These are phyloP conservation scores for Acanthochlamys bracteata DNA, from an alignment of 106 monocot species.

Conservation along the genomic window DNA sequence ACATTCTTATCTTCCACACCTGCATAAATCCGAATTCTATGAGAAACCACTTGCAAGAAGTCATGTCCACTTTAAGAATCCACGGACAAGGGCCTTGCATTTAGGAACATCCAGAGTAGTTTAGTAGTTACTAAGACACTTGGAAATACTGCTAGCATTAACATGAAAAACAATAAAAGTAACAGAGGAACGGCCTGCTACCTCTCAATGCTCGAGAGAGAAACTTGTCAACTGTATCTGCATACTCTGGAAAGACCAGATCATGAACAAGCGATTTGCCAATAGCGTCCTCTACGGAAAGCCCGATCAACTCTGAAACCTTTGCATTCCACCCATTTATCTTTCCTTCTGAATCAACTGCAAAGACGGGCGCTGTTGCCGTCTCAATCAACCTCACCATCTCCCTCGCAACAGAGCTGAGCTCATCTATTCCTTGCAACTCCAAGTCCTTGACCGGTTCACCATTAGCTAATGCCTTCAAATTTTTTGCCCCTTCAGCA, in stretches of 20 bases:
- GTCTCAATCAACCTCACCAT: constrained; percentile 98
- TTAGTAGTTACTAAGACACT: too few species aligned
- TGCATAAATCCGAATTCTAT: constrained; percentile 23
- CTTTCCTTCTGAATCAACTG: constrained; percentile 58
- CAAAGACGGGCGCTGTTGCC: constrained; percentile 84
- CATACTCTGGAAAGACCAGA: constrained; percentile 73
- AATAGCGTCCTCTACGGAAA: constrained; percentile 78
- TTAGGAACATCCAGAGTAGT: neutral
- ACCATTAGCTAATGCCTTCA: constrained; percentile 39
- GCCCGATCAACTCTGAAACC: constrained; percentile 68
- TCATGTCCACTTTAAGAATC: neutral
- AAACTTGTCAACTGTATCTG: constrained; percentile 55
- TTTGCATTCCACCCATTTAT: constrained; percentile 98
- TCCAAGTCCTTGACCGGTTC: constrained; percentile 41
- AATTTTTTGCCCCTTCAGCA: constrained; percentile 28
- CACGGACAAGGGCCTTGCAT: neutral
- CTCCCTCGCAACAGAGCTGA: constrained; percentile 85
- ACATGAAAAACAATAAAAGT: neutral
- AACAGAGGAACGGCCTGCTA: constrained; percentile 9
- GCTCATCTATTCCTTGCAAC: constrained; percentile 81
- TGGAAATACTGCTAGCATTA: neutral
- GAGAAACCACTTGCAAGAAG: neutral
- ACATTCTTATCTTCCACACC: constrained; percentile 94
- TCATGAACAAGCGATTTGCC: constrained; percentile 81
- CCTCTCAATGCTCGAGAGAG: constrained; percentile 60